Base-by-base conservation (phyloP, 1,284 basidiomycete species). In the Tilletia walkeri region DNA sequence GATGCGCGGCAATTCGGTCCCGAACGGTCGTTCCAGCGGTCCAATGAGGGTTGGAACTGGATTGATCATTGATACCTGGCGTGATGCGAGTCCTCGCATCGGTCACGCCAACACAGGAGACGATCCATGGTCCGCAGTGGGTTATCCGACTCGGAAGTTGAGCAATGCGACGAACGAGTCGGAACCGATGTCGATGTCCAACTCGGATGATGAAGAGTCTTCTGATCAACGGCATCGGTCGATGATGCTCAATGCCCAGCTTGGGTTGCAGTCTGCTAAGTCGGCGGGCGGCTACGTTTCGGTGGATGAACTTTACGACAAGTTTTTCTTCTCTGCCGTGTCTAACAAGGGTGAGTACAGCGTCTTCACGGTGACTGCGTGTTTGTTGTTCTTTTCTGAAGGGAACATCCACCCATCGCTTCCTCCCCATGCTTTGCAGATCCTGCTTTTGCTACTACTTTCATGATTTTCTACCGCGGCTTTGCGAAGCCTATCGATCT, bases 391-490 rank as follows among this genome's bases (percentile, higher is more conserved):
- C 24, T 30, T 30, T 30, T 30, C 24, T 30, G 24, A 30, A 30
- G 24, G 24, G 24, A 30, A 30, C 24, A 30, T 30, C 24, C 24
- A 30, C 24, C 2, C 2, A 30, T 30, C 24, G 24, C 24, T 30
- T 30, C 24, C 24, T 30, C 24, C 24, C 24, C 24, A 30, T 30
- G 24, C 24, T 30, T 30, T 30, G 5, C 65, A 70, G 69, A 70
- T 54, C 59, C 59, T 30, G 20, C 41, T 20, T 81, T 81, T 67
- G 72, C 78, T 41, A 69, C 71, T 53, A 80, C 76, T 71, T 80
- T 80, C 63, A 78, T 80, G 80, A 74, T 79, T 54, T 81, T 81
- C 69, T 81, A 72, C 70, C 75, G 80, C 20, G 80, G 77, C 5
- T 81, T 81, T 65, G 77, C 77, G 4, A 72, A 72, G 24, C 79